These are phyloP conservation scores for Cladosporium sp. DNA, from an alignment of 2,329 filamentous ascomycete genomes.

Conservation along the genomic window DNA sequence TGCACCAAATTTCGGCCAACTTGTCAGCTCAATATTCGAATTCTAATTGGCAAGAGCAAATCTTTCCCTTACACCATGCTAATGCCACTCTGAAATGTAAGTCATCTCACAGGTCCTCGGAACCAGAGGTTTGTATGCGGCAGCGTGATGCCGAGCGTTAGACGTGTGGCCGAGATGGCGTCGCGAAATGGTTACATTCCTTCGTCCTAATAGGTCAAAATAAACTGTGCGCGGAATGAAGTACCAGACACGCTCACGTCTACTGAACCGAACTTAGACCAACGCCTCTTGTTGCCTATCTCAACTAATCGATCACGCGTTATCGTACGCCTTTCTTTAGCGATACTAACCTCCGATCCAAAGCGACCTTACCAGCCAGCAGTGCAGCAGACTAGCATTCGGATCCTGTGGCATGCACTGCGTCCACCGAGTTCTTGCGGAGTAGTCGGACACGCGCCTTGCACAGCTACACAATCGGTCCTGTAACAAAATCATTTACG, in stretches of 20 bases:
- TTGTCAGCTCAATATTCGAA: no score
- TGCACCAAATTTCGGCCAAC: no score
- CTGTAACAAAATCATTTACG: not conserved
- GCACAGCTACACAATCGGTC: not conserved
- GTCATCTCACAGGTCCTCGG: not conserved
- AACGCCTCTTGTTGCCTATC: not conserved
- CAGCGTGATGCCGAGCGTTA: not conserved
- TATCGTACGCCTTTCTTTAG: not conserved
- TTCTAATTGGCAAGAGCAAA: no score
- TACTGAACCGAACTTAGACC: not conserved
- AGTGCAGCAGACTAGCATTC: not conserved
- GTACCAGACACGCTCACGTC: not conserved
- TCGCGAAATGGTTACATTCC: conserved; percentile 9
- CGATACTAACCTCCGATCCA: not conserved
- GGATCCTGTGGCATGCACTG: not conserved
- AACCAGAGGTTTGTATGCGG: not conserved
- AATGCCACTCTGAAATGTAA: no score
- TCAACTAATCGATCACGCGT: not conserved
- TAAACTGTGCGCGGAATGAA: no score
- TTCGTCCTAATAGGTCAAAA: not conserved
- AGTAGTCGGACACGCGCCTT: not conserved
- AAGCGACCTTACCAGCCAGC: not conserved
- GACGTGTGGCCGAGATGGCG: not conserved
- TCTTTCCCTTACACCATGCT: no score
- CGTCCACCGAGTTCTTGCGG: not conserved